These are phyloP conservation scores for Phytophthora aleatoria DNA, from an alignment of 352 stramenopile species.

Conservation along the genomic window DNA sequence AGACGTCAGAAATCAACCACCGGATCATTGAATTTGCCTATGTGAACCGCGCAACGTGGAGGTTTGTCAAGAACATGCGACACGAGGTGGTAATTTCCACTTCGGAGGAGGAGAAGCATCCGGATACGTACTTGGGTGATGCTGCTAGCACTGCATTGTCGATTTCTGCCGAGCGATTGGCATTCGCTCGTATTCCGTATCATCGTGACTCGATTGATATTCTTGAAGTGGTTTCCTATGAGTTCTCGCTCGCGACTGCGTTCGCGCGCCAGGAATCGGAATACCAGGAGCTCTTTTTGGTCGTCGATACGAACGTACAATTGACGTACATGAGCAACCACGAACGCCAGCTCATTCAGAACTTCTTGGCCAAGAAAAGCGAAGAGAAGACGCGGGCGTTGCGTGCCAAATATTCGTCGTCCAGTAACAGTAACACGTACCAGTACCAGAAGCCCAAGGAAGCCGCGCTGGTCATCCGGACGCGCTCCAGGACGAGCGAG, in stretches of 20 bases:
- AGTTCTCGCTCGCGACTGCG: constrained; percentile 38
- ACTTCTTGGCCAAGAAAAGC: constrained; percentile 62
- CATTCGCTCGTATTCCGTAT: constrained; percentile 64
- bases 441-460: constrained; percentile 81
- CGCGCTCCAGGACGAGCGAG: constrained; percentile 66
- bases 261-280: constrained; percentile 39
- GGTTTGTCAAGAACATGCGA: constrained; percentile 60
- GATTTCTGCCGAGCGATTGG: constrained; percentile 57
- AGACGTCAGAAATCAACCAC: constrained; percentile 51
- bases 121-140: constrained; percentile 45
- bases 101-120: constrained; percentile 32
- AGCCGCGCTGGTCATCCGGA: constrained; percentile 78
- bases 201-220: constrained; percentile 74
- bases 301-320: constrained; percentile 52
- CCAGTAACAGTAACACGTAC: constrained; percentile 49
- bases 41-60: constrained; percentile 66
- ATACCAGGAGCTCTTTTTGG: constrained; percentile 75
- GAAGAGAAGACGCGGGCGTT: constrained; percentile 58
- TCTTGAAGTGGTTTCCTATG: constrained; percentile 65
- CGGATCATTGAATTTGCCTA: constrained; percentile 72
- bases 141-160: constrained; percentile 43
- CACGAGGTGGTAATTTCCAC: constrained; percentile 63
- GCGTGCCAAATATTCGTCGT: constrained; percentile 53
- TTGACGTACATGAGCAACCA: constrained; percentile 45
- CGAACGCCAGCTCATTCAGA: constrained; percentile 59